Evolutionary conservation across 1,139 yeast genomes (phyloP).

Genomic region (Yamadazyma songkhlaensis): DNA sequence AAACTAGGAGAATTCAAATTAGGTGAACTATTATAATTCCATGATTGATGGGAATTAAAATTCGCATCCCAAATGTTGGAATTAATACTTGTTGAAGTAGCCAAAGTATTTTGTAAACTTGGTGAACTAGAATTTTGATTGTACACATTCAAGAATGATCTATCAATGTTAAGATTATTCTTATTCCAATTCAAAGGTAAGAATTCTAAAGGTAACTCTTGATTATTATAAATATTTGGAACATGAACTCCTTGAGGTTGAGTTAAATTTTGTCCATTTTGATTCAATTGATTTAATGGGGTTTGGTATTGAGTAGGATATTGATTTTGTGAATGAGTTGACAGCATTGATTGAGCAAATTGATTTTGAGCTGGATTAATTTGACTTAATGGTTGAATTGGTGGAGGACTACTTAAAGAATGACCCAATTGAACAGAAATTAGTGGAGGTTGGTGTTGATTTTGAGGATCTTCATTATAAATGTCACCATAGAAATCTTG

Average conservation of each 20-base stretch:
- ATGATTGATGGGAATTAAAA: slow-evolving; percentile 5
- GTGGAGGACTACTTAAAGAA: slow-evolving; percentile 6
- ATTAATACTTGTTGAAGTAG: slow-evolving; percentile 5
- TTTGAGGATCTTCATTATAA: slow-evolving; percentile 7
- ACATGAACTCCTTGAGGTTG: background rate
- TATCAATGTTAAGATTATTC: slow-evolving; percentile 4
- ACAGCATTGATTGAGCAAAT: no score
- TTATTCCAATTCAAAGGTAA: slow-evolving; percentile 5
- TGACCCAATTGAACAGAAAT: slow-evolving; percentile 6
- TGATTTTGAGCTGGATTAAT: no score
- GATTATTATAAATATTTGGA: slow-evolving; percentile 3
- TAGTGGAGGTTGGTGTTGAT: slow-evolving; percentile 1
- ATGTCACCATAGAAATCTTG: slow-evolving; percentile 11
- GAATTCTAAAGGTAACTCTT: slow-evolving; percentile 2
- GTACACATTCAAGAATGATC: slow-evolving; percentile 6
- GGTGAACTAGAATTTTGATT: slow-evolving; percentile 5
- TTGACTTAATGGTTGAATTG: background rate
- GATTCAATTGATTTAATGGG: no score
- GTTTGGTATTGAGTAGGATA: no score
- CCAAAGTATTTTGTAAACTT: slow-evolving; percentile 4
- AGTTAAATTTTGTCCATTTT: no score
- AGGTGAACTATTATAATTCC: slow-evolving; percentile 1
- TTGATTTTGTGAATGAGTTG: background rate
- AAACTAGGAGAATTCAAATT: background rate
- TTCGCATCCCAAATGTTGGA: slow-evolving; percentile 9